Base-by-base conservation (phyloP, 2,329 filamentous ascomycete species). In the Fusarium sp. region DNA sequence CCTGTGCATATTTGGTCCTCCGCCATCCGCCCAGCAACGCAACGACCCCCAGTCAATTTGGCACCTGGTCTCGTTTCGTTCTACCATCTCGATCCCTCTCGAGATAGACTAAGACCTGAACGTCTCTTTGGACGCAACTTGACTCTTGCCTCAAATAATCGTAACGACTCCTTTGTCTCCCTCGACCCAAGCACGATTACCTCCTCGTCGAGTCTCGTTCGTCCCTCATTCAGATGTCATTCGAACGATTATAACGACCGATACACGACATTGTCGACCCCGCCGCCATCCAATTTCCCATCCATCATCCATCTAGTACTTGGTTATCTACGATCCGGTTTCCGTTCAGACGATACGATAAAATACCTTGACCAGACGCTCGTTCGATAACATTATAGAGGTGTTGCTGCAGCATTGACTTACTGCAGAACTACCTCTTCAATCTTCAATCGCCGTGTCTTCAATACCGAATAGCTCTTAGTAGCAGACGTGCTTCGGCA, bases 371-470 rank as follows among this genome's bases (percentile, higher is more conserved):
- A 22, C 37, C 59, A 65, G 51, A 62, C 51, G 23, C 49, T 68
- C 46, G 43, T 52, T 56, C 44, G 48, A 62, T 65, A 71, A 43
- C 51, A 51, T 52, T 54, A 56, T 50, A 62, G 72, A 70, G 64
- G 62, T 64, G 62, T 58, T 68, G 62, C 73, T 77, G 75, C 73
- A 77, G 75, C 75, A 76, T 79, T 77, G 68, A 68, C 64, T 77
- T 75, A 69, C 69, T 76, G 73, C 76, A 68, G 66, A 62, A 46
- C 63, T 55, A 55, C 68, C 65, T 65, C 65, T 59, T 49, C 39
- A 61, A 62, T 57, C 46, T 59, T 63, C 63, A 53, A 46, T 64
- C 54, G 50, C 62, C 58, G 69, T 71, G 61, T 73, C 57, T 60
- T 64, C 68, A 64, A 75, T 65, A 70, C 35, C 69, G 60, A 68